Percentiles rank a stretch among this genome's conserved stretches.
These are phyloP conservation scores for Boletus mariae DNA, from an alignment of 1,284 basidiomycete genomes.

Conservation along the genomic window DNA sequence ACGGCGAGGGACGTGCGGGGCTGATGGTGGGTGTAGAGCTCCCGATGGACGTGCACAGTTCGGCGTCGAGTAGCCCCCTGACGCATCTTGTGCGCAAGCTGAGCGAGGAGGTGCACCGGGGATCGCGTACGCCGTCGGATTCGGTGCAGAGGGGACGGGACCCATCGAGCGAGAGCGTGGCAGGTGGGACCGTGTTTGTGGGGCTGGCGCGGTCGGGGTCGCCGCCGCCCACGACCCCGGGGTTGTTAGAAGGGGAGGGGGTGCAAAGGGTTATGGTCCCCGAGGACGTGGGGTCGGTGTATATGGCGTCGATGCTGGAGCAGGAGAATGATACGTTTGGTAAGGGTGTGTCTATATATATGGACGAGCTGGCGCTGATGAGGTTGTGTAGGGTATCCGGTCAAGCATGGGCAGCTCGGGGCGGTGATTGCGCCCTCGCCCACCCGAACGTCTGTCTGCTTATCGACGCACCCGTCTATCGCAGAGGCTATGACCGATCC, in stretches of 20 bases:
- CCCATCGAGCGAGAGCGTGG: conserved; percentile 3
- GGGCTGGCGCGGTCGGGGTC: conserved; percentile 22
- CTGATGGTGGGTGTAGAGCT: conserved; percentile 6
- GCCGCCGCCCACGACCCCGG: conserved; percentile 3
- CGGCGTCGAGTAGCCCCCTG: conserved; percentile 47
- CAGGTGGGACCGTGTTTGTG: conserved; percentile 24
- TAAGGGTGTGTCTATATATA: conserved; percentile 29
- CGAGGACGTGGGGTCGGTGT: conserved; percentile 62
- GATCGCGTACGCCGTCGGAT: conserved; percentile 22
- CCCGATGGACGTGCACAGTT: conserved; percentile 17
- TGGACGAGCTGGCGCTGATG: not conserved
- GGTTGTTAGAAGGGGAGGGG: conserved; percentile 8
- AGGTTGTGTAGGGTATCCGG: conserved; percentile 19
- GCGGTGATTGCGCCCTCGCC: conserved; percentile 12
- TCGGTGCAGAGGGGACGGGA: not conserved
- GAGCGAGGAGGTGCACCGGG: conserved; percentile 50
- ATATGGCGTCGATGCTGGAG: conserved; percentile 48
- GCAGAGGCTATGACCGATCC: conserved; percentile 10
- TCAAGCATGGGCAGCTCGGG: conserved; percentile 22
- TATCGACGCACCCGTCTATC: conserved; percentile 26
- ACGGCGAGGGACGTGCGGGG: not conserved
- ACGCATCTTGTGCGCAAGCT: conserved; percentile 61
- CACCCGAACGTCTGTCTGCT: conserved; percentile 11
- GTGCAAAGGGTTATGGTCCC: conserved; percentile 44
- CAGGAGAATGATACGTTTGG: conserved; percentile 44